Percentiles rank a stretch among this genome's conserved stretches.
Evolutionary conservation across 768 basidiomycete genomes (phyloP).

Genomic region (Floccularia luteovirens): DNA sequence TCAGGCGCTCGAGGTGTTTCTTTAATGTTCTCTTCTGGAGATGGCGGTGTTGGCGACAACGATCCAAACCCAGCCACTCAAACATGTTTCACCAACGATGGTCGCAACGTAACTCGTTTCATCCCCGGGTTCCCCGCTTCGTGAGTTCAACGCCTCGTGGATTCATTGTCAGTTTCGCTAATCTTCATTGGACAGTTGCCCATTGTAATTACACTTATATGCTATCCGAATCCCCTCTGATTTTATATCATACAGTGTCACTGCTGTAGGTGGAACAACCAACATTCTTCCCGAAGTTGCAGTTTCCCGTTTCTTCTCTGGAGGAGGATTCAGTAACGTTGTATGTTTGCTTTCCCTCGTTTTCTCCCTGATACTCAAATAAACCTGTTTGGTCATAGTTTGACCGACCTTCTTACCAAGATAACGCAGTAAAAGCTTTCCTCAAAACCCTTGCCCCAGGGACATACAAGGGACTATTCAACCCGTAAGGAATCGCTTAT

Average conservation of each 20-base stretch:
- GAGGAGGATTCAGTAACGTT: conserved; percentile 68
- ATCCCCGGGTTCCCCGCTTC: conserved; percentile 53
- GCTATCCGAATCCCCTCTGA: background rate
- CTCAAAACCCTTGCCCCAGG: conserved; percentile 9
- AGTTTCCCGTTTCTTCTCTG: conserved; percentile 45
- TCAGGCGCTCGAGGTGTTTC: conserved; percentile 59
- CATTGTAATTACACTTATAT: conserved; percentile 28
- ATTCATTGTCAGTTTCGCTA: conserved; percentile 12
- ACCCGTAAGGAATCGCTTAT: conserved; percentile 5
- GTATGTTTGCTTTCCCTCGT: conserved; percentile 21
- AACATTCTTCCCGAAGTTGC: conserved; percentile 43
- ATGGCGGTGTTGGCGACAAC: conserved; percentile 63
- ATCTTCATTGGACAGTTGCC: conserved; percentile 24
- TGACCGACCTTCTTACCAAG: conserved; percentile 10
- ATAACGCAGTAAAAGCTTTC: conserved; percentile 7
- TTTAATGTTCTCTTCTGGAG: conserved; percentile 56
- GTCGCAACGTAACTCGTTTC: conserved; percentile 44
- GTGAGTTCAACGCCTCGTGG: conserved; percentile 11
- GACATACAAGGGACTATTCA: conserved; percentile 11
- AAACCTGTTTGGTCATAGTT: conserved; percentile 6
- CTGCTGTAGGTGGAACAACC: conserved; percentile 64
- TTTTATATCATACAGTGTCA: conserved; percentile 36
- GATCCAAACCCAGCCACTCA: conserved; percentile 40
- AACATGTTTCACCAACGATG: conserved; percentile 50
- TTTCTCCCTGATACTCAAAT: background rate